Percentiles rank a stretch among this genome's conserved stretches.
Conservation (phyloP, 225 moss, liverwort and hornwort genomes). For the Pseudisothecium myosuroides region DNA sequence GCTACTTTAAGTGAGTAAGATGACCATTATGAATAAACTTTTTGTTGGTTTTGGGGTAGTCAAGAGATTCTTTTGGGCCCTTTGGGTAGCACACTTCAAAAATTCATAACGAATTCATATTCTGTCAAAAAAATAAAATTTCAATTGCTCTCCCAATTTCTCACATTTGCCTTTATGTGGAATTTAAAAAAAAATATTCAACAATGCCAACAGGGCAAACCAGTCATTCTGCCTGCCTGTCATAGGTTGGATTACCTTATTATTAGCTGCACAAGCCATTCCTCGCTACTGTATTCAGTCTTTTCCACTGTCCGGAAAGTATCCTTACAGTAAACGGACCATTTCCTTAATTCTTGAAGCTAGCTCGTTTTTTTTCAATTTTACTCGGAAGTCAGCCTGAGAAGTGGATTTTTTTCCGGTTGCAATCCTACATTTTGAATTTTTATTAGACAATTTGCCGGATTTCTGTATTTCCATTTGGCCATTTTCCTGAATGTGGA, state of each 20-base stretch:
- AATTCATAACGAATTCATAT: not conserved
- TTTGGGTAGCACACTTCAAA: not conserved
- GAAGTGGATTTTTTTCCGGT: no score
- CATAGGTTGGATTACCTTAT: not conserved
- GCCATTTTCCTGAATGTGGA: no score
- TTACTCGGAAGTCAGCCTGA: no score
- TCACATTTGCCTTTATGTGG: not conserved
- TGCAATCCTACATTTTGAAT: no score
- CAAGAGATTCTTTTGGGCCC: not conserved
- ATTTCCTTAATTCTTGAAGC: no score
- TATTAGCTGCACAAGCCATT: not conserved
- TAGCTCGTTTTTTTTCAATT: no score
- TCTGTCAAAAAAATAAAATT: not conserved
- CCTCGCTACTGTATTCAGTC: no score
- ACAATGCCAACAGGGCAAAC: not conserved
- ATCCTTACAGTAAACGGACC: no score
- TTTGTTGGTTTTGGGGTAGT: not conserved
- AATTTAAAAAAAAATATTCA: not conserved
- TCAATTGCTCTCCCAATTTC: not conserved
- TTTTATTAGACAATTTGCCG: no score
- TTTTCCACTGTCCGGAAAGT: no score
- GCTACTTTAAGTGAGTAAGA: not conserved
- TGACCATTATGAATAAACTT: not conserved
- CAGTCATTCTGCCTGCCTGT: fast-evolving
- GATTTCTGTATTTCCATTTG: no score